Evolutionary conservation across 1,284 basidiomycete genomes (phyloP).

Genomic region (Porodaedalea pini): DNA sequence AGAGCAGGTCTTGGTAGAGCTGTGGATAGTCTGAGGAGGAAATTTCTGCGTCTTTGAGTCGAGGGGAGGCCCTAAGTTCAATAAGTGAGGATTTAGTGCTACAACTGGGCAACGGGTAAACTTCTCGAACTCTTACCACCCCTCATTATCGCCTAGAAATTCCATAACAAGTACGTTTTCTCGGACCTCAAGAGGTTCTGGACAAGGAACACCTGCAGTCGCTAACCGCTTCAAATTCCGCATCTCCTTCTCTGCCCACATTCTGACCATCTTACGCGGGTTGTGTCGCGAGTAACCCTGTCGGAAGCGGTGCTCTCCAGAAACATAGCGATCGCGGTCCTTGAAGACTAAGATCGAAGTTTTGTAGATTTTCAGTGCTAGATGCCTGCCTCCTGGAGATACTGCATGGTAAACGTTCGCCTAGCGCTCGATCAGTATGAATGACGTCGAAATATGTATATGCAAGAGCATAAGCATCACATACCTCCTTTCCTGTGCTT

Average conservation of each 20-base stretch:
- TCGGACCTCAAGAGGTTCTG: slow-evolving; percentile 87
- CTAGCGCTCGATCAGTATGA: slow-evolving; percentile 37
- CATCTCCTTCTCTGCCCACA: slow-evolving; percentile 99
- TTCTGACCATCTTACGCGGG: slow-evolving; percentile 96
- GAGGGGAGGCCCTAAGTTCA: slow-evolving; percentile 73
- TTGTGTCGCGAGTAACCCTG: slow-evolving; percentile 91
- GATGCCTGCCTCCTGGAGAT: slow-evolving; percentile 57
- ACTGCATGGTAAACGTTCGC: slow-evolving; percentile 92
- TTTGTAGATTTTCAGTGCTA: slow-evolving; percentile 97
- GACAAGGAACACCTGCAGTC: slow-evolving; percentile 80
- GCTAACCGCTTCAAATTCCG: slow-evolving; percentile 87
- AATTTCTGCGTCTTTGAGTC: slow-evolving; percentile 84
- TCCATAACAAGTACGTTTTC: slow-evolving; percentile 98
- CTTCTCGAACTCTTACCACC: slow-evolving; percentile 55
- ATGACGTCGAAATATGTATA: neutral
- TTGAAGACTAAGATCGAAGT: slow-evolving; percentile 98
- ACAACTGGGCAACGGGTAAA: too few relatives aligned
- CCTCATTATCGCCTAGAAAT: slow-evolving; percentile 80
- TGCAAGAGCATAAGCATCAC: slow-evolving; percentile 25
- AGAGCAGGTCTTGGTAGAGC: slow-evolving; percentile 81
- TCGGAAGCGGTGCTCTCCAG: slow-evolving; percentile 89
- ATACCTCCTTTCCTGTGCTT: slow-evolving; percentile 92
- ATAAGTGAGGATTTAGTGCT: slow-evolving; percentile 14
- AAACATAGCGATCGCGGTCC: slow-evolving; percentile 92
- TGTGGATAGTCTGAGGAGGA: slow-evolving; percentile 48